Conservation (phyloP, 768 basidiomycete species). For the Jaapia argillacea region DNA sequence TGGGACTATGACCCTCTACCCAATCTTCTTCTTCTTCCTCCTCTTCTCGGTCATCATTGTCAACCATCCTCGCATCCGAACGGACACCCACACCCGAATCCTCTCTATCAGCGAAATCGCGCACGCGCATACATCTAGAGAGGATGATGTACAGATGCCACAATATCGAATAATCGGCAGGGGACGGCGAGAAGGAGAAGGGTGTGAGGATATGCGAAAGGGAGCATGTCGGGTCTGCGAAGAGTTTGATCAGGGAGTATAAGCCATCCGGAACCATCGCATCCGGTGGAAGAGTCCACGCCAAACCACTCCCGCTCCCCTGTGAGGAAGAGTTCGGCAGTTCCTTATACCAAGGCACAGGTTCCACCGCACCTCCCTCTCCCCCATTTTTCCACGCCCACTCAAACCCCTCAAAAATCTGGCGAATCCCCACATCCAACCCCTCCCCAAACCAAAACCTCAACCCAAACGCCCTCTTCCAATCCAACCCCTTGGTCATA, state of each 20-base stretch:
- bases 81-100: neutral
- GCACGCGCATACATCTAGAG: slow-evolving; percentile 68
- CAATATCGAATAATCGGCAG: slow-evolving; percentile 71
- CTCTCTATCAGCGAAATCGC: slow-evolving; percentile 80
- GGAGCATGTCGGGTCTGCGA: slow-evolving; percentile 61
- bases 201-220: slow-evolving; percentile 64
- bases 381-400: slow-evolving; percentile 21
- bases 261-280: slow-evolving; percentile 55
- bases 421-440: slow-evolving; percentile 58
- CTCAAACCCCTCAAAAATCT: slow-evolving; percentile 59
- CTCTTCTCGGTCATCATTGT: slow-evolving; percentile 22
- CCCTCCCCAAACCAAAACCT: slow-evolving; percentile 82
- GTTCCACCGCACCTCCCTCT: slow-evolving; percentile 34
- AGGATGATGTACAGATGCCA: slow-evolving; percentile 93
- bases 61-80: too few species aligned
- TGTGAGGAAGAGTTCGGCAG: slow-evolving; percentile 9
- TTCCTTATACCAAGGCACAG: slow-evolving; percentile 51
- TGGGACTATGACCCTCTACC: slow-evolving; percentile 71
- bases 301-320: too few species aligned
- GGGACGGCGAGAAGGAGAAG: slow-evolving; percentile 63
- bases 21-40: slow-evolving; percentile 33
- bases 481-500: slow-evolving; percentile 71
- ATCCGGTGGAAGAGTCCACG: slow-evolving; percentile 35
- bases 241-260: slow-evolving; percentile 72
- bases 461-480: slow-evolving; percentile 89